These are phyloP conservation scores for Mortierella sp. DNA, from an alignment of 371 early-diverging fungal species.

Conservation along the genomic window DNA sequence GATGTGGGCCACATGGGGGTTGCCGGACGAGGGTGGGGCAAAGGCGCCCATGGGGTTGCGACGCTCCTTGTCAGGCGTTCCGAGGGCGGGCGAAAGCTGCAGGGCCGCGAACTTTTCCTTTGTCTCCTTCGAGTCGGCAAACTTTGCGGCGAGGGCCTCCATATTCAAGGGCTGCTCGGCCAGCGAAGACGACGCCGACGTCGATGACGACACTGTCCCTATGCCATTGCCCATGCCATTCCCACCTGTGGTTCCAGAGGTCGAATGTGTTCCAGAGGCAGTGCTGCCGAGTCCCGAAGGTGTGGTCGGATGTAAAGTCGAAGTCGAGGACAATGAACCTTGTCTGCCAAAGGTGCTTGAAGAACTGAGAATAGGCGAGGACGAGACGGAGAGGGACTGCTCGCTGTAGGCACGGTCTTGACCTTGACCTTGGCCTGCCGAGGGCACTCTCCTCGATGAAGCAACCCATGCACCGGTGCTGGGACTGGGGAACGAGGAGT, in stretches of 20 bases:
- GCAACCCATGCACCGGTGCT: constrained; percentile 1
- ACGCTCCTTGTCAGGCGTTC: constrained; percentile 39
- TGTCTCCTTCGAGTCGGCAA: constrained; percentile 37
- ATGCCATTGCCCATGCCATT: constrained; percentile 5
- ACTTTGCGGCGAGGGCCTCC: constrained; percentile 48
- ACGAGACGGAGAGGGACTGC: constrained; percentile 1
- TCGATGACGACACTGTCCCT: neutral
- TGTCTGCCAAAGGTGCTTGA: constrained; percentile 13
- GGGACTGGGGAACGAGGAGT: neutral
- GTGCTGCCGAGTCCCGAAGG: neutral
- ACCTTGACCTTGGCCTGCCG: neutral
- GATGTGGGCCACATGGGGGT: constrained; percentile 30
- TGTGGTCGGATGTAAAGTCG: neutral
- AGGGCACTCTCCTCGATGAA: neutral
- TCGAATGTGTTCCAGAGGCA: constrained; percentile 5
- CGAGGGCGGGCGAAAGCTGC: constrained; percentile 39
- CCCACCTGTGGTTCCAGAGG: constrained; percentile 1
- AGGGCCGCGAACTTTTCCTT: constrained; percentile 47
- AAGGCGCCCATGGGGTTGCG: constrained; percentile 36
- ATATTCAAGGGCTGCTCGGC: constrained; percentile 39
- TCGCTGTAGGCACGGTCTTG: constrained; percentile 10
- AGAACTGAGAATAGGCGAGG: constrained; percentile 19
- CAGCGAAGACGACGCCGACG: constrained; percentile 8
- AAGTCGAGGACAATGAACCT: neutral
- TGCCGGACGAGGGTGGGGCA: constrained; percentile 21